phyloP scores from a whole-genome alignment of 108 stramenopile genomes.

The Cyclotella sp. region DNA sequence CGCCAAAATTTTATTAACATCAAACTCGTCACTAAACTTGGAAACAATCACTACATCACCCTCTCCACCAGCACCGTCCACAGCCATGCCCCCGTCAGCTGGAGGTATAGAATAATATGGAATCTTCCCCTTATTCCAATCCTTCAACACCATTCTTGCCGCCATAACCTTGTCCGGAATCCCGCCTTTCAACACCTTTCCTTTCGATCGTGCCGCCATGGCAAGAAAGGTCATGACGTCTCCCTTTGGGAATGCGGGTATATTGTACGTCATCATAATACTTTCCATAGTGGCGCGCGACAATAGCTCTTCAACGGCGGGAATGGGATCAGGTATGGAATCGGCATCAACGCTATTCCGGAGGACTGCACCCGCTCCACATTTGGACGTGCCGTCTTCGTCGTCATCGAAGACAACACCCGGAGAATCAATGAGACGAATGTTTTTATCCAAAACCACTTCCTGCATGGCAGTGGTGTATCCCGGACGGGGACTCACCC shows the following conservation, averaged over 20 bases:
- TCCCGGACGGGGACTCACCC: slow-evolving; percentile 95
- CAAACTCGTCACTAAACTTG: slow-evolving; percentile 76
- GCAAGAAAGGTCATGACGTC: slow-evolving; percentile 92
- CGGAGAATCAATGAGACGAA: slow-evolving; percentile 97
- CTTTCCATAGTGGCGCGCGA: slow-evolving; percentile 83
- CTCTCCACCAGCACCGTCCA: slow-evolving; percentile 31
- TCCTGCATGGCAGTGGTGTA: slow-evolving; percentile 97
- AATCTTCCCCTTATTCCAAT: slow-evolving; percentile 98
- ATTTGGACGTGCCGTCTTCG: slow-evolving; percentile 57
- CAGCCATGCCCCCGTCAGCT: slow-evolving; percentile 10
- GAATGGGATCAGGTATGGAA: slow-evolving; percentile 91
- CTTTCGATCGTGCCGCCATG: slow-evolving; percentile 89
- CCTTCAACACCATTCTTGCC: slow-evolving; percentile 90
- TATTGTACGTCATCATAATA: slow-evolving; percentile 95
- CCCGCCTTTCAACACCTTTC: slow-evolving; percentile 95
- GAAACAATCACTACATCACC: slow-evolving; percentile 71
- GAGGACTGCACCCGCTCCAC: slow-evolving; percentile 74
- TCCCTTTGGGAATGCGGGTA: slow-evolving; percentile 86
- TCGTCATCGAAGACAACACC: slow-evolving; percentile 96
- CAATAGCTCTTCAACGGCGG: slow-evolving; percentile 88
- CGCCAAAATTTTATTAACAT: slow-evolving; percentile 65
- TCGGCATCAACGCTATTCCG: slow-evolving; percentile 97
- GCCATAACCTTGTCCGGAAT: slow-evolving; percentile 94
- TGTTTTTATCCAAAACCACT: slow-evolving; percentile 94
- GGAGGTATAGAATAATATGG: slow-evolving; percentile 93